Base-by-base conservation (phyloP, 192 early-diverging fungal species). In the Backusella westeae region DNA sequence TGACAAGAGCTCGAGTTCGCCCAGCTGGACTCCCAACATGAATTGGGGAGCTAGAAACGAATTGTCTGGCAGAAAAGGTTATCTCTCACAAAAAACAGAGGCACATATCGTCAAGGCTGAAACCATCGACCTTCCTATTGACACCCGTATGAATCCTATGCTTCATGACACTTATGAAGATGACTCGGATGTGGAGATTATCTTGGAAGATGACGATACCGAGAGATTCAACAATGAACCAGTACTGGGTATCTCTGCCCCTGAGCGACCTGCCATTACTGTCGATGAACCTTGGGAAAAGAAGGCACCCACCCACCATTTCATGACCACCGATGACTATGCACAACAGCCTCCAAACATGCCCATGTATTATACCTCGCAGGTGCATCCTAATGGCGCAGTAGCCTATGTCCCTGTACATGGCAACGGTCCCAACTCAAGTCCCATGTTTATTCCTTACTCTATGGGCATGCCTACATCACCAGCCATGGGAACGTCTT, bases 171-270 rank as follows among this genome's bases (percentile, higher is more conserved):
- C 8, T 17, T 35, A 75, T 23, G 78, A 79, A 15, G 78, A 79
- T 7, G 78, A 79, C 41, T 78, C 77, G 7, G 78, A 79, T 38
- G 78, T 79, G n/a, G 78, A 75, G n/a, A 79, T 79, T 56, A 79
- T 79, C 21, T 29, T 79, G 15, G 78, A 79, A 79, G 66, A 69
- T 19, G 56, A 63, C 29, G 53, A 63, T 53, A 12, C 67, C 9
- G 46, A 42, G 21, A 42, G 53, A 41, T 39, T 5, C 14, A 63
- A 42, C 21, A 49, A 14, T 29, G 78, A 74, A 36, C 72, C 69
- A 10, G 67, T 79, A 1, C 7, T 79, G 14, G 78, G 78, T 34
- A 79, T 79, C 12, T 41, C 78, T n/a, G 73, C 72, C 8, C 73
- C 78, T 29, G 67, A 72, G 73, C 29, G 42, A 7, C 21, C 23